phyloP scores from a whole-genome alignment of 2,329 filamentous ascomycete species.

The Colletotrichum somersetense region DNA sequence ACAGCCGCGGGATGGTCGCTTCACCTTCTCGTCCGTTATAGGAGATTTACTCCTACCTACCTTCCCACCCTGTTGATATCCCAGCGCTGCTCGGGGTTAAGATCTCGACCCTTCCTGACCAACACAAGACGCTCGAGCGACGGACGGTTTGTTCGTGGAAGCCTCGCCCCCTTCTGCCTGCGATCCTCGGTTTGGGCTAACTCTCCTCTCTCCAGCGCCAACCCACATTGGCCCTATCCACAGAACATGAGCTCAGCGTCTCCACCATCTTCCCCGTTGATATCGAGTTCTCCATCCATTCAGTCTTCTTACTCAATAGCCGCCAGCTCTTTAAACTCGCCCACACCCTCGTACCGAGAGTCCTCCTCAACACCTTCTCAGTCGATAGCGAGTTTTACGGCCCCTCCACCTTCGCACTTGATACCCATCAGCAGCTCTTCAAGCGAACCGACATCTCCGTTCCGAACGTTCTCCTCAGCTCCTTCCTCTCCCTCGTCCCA shows the following conservation, averaged over 20 bases:
- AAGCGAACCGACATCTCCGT: neutral
- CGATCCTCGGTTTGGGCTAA: conserved; percentile 6
- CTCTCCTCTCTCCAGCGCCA: conserved; percentile 27
- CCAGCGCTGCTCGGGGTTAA: conserved; percentile 1
- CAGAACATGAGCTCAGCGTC: conserved; percentile 38
- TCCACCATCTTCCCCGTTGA: conserved; percentile 20
- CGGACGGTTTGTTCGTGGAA: conserved; percentile 32
- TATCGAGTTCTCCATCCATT: conserved; percentile 1
- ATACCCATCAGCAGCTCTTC: neutral
- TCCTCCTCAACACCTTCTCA: neutral
- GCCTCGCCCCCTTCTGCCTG: neutral
- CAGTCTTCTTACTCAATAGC: conserved; percentile 1
- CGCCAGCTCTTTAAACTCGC: neutral
- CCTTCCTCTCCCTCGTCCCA: neutral
- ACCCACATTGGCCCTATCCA: conserved; percentile 23
- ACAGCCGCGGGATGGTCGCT: conserved; percentile 33
- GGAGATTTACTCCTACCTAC: conserved; percentile 35
- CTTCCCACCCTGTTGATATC: conserved; percentile 23
- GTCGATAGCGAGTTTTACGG: neutral
- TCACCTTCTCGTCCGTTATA: conserved; percentile 21
- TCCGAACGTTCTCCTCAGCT: neutral
- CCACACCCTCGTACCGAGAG: neutral
- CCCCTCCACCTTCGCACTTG: neutral
- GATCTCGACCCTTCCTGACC: conserved; percentile 13
- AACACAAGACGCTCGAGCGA: conserved; percentile 2